Evolutionary conservation across 805 yeast genomes (phyloP).

Genomic region (Pichia exigua): DNA sequence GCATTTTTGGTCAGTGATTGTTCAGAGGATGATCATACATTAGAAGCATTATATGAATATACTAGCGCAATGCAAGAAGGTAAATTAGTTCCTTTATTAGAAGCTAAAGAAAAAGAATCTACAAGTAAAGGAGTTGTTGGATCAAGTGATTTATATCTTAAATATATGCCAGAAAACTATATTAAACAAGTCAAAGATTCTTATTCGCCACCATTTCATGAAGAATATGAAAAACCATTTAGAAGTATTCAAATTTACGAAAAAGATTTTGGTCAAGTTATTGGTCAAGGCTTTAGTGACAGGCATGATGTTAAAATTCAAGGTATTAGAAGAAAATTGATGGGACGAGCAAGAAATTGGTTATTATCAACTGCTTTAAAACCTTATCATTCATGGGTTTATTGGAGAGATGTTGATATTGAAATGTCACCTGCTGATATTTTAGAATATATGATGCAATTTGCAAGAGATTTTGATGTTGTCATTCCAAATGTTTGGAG

Average conservation of each 20-base stretch:
- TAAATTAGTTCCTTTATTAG: constrained; percentile 44
- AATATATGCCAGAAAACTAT: constrained; percentile 61
- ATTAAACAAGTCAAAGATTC: constrained; percentile 49
- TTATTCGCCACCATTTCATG: constrained; percentile 60
- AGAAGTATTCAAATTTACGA: constrained; percentile 72
- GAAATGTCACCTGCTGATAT: constrained; percentile 77
- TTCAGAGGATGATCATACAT: constrained; percentile 55
- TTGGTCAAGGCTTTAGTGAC: constrained; percentile 80
- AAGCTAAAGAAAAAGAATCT: constrained; percentile 32
- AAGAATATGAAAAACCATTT: constrained; percentile 58
- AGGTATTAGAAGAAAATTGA: constrained; percentile 72
- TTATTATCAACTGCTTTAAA: constrained; percentile 62
- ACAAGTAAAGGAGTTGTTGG: constrained; percentile 37
- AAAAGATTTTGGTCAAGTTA: constrained; percentile 75
- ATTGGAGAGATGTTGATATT: constrained; percentile 84
- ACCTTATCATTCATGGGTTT: constrained; percentile 86
- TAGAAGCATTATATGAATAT: constrained; percentile 57
- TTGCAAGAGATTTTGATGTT: constrained; percentile 51
- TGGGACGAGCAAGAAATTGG: constrained; percentile 89
- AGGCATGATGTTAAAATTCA: constrained; percentile 81
- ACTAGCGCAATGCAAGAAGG: constrained; percentile 66
- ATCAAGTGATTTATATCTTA: constrained; percentile 53
- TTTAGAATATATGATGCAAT: constrained; percentile 64
- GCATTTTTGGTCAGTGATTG: constrained; percentile 80
- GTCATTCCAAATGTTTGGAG: constrained; percentile 93